These are phyloP conservation scores for Exophiala viscosa DNA, from an alignment of 2,329 filamentous ascomycete genomes.

Conservation along the genomic window DNA sequence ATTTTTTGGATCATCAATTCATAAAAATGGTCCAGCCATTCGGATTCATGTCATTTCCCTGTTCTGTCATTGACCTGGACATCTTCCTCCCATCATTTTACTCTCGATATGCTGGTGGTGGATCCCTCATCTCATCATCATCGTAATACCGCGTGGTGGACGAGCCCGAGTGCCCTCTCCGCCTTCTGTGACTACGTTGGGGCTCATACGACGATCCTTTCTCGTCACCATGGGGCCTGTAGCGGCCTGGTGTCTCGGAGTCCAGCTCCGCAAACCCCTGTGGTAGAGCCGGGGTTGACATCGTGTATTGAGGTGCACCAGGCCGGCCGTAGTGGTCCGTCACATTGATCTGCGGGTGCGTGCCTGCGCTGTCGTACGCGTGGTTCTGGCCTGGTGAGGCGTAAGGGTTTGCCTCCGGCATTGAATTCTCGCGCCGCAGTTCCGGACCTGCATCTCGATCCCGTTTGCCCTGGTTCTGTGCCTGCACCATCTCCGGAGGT, in stretches of 20 bases:
- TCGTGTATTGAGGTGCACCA: not conserved
- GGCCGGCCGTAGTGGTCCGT: not conserved
- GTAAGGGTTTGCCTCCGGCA: not conserved
- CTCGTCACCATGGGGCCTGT: slow-evolving; percentile 9
- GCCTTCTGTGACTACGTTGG: not conserved
- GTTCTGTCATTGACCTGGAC: not conserved
- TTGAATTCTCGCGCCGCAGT: slow-evolving; percentile 10
- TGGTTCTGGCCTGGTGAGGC: not conserved
- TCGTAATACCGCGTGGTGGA: slow-evolving; percentile 6
- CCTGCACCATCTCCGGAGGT: slow-evolving; percentile 21
- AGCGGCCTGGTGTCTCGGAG: slow-evolving; percentile 18
- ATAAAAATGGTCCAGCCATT: too few species aligned
- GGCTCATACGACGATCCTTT: slow-evolving; percentile 1
- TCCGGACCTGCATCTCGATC: not conserved
- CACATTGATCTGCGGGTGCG: slow-evolving; percentile 15
- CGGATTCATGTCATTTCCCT: not conserved
- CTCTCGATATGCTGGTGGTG: slow-evolving; percentile 20
- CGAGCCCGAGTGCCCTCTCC: not conserved
- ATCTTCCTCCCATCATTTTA: not conserved
- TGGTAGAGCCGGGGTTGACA: not conserved
- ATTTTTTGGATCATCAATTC: too few species aligned
- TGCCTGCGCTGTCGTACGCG: not conserved
- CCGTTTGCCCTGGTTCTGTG: not conserved
- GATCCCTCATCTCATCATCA: slow-evolving; percentile 6
- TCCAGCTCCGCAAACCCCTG: slow-evolving; percentile 18